Base-by-base conservation (phyloP, 1,139 yeast genomes). In the Debaryomycetaceae sp. region DNA sequence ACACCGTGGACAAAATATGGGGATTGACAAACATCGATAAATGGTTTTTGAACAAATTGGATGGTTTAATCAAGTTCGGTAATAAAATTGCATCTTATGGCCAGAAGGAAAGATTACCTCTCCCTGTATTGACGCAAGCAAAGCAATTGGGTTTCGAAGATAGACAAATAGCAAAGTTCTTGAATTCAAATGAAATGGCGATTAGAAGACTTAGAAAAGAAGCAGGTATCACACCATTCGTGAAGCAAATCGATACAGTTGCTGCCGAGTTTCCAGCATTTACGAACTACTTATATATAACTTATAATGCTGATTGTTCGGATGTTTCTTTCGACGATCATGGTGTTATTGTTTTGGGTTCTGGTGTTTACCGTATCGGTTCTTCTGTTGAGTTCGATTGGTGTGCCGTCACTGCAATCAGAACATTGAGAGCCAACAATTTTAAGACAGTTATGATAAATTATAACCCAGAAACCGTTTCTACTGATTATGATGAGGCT, bases 211-310 rank as follows among this genome's bases (percentile, higher is more conserved):
- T 86, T 56, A 83, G 98, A 74, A 83, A 86, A 60, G 96, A 88
- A 58, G 81, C 80, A 42, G 95, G 95, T 45, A 82, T 92, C 49
- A 70, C 82, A 49, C 98, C 98, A 55, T 88, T 87, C 61, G 98
- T 91, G 51, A 92, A 92, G 68, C 96, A 91, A 70, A 92, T 92
- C 57, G 98, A 92, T 73, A 92, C 98, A 30, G 96, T 92, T 54
- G 98, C 98, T 41, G 98, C 98, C 40, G 98, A 92, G 67, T 92
- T 92, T 82, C 98, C 98, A 41, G 97, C 98, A 38, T 80, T 68
- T 71, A 92, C 98, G 59, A 92, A 92, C 73, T 92, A 92, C 69
- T 77, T 92, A 65, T 92, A 92, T 73, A 79, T 89, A 65, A 92
- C 98, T 34, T 92, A 92, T 74, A 92, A 89, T 61, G 98, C 97